These are phyloP conservation scores for Melanogaster broomeanus DNA, from an alignment of 768 basidiomycete species.

Conservation along the genomic window DNA sequence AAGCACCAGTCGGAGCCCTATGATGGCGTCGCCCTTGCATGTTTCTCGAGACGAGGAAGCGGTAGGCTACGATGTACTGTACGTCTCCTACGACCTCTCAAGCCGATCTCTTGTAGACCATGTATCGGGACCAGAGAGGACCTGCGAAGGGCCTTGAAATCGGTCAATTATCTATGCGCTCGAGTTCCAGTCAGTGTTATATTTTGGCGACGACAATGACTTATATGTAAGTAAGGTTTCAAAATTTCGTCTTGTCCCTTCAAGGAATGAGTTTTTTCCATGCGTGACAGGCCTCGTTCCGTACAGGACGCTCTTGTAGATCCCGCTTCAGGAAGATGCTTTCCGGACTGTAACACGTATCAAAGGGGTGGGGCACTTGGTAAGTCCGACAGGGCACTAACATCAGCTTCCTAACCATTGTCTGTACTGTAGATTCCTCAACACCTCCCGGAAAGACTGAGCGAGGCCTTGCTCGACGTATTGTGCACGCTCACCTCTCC, in stretches of 20 bases:
- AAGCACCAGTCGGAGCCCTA: slow-evolving; percentile 34
- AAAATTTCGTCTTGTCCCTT: no score
- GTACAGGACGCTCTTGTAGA: slow-evolving; percentile 36
- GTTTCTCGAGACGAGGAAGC: slow-evolving; percentile 64
- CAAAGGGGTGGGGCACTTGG: slow-evolving; percentile 34
- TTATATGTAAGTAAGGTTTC: slow-evolving; percentile 51
- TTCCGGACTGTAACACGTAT: slow-evolving; percentile 28
- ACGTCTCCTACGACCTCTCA: neutral
- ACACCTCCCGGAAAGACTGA: slow-evolving; percentile 24
- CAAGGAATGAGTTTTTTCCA: neutral
- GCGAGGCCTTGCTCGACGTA: slow-evolving; percentile 26
- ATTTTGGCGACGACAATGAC: slow-evolving; percentile 51
- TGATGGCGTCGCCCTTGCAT: slow-evolving; percentile 50
- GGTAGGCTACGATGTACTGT: slow-evolving; percentile 42
- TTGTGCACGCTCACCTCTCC: slow-evolving; percentile 8
- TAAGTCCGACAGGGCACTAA: slow-evolving; percentile 7
- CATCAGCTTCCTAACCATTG: neutral
- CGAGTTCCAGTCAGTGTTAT: slow-evolving; percentile 53
- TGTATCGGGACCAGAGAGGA: slow-evolving; percentile 63
- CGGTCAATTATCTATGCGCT: slow-evolving; percentile 42
- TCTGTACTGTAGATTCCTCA: slow-evolving; percentile 26
- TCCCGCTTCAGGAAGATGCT: slow-evolving; percentile 17
- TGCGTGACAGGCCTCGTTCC: slow-evolving; percentile 24
- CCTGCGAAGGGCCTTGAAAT: slow-evolving; percentile 51
- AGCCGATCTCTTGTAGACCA: slow-evolving; percentile 42